phyloP scores from a whole-genome alignment of 1,284 basidiomycete species.

The Pseudozyma thailandica region DNA sequence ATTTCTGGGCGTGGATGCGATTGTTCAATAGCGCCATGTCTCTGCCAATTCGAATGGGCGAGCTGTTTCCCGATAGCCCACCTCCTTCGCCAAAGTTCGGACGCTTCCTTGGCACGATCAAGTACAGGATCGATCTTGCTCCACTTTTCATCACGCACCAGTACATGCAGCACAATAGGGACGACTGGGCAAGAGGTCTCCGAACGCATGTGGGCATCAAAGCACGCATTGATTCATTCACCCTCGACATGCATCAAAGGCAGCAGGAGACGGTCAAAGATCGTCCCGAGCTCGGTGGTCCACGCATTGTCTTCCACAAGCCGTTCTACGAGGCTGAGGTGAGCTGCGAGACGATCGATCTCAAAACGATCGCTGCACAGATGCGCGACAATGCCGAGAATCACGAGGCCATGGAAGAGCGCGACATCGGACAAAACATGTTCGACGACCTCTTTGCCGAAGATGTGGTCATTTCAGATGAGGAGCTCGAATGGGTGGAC shows the following conservation, averaged over 20 bases:
- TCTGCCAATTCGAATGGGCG: constrained; percentile 87
- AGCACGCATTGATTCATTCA: constrained; percentile 81
- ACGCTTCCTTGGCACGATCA: constrained; percentile 87
- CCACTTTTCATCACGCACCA: constrained; percentile 86
- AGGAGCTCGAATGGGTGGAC: constrained; percentile 77
- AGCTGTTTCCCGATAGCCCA: constrained; percentile 78
- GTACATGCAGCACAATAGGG: constrained; percentile 82
- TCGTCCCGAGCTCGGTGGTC: constrained; percentile 60
- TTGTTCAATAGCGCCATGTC: constrained; percentile 84
- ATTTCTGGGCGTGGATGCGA: constrained; percentile 92
- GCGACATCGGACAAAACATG: constrained; percentile 57
- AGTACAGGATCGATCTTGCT: constrained; percentile 84
- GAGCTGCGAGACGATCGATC: constrained; percentile 79
- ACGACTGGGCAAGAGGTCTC: constrained; percentile 81
- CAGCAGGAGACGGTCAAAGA: constrained; percentile 78
- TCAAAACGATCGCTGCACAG: constrained; percentile 81
- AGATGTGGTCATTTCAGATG: constrained; percentile 29
- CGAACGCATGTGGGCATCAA: constrained; percentile 85
- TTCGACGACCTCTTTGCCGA: constrained; percentile 52
- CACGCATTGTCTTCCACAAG: constrained; percentile 75
- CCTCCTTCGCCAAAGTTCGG: constrained; percentile 88
- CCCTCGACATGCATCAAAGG: constrained; percentile 91
- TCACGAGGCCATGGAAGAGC: constrained; percentile 51
- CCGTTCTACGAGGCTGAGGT: constrained; percentile 93
- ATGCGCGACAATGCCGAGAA: constrained; percentile 70